Evolutionary conservation across 228 moss, liverwort and hornwort genomes (phyloP).

Genomic region (Sphagnum magellanicum): DNA sequence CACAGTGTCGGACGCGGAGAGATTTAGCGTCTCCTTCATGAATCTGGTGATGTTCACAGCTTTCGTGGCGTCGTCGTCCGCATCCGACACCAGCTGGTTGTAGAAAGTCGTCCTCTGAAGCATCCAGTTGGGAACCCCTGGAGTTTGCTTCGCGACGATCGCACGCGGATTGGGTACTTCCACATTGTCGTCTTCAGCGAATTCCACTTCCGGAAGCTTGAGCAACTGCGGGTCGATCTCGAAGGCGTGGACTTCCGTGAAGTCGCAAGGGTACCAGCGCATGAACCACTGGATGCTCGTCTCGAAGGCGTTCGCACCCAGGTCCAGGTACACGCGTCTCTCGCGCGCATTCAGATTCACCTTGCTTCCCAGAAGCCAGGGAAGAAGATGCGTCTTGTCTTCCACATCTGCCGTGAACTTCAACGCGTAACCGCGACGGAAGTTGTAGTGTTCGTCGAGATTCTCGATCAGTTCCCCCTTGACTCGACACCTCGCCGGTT

Average conservation of each 20-base stretch:
- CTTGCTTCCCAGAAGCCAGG: conserved; percentile 38
- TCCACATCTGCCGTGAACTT: conserved; percentile 22
- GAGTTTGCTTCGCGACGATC: conserved; percentile 11
- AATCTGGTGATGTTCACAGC: conserved; percentile 67
- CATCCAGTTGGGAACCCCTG: conserved; percentile 71
- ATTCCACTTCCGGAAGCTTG: conserved; percentile 10
- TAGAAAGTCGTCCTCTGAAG: conserved; percentile 47
- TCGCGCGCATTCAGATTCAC: conserved; percentile 27
- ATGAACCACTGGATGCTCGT: conserved; percentile 43
- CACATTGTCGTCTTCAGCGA: conserved; percentile 25
- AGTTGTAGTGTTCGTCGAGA: conserved; percentile 31
- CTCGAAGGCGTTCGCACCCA: conserved; percentile 32
- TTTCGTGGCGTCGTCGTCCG: conserved; percentile 16
- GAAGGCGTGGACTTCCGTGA: conserved; percentile 47
- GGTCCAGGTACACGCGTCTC: conserved; percentile 33
- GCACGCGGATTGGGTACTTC: conserved; percentile 7
- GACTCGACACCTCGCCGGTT: conserved; percentile 40
- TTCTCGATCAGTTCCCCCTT: conserved; percentile 40
- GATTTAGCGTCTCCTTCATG: conserved; percentile 54
- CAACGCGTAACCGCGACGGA: conserved; percentile 38
- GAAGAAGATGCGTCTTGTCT: conserved; percentile 36
- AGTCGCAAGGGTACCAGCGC: conserved; percentile 40
- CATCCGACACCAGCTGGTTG: conserved; percentile 47
- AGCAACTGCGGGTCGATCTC: conserved; percentile 16
- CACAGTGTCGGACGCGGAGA: conserved; percentile 46